These are phyloP conservation scores for Pseudozyma sp. DNA, from an alignment of 1,284 basidiomycete genomes.

Conservation along the genomic window DNA sequence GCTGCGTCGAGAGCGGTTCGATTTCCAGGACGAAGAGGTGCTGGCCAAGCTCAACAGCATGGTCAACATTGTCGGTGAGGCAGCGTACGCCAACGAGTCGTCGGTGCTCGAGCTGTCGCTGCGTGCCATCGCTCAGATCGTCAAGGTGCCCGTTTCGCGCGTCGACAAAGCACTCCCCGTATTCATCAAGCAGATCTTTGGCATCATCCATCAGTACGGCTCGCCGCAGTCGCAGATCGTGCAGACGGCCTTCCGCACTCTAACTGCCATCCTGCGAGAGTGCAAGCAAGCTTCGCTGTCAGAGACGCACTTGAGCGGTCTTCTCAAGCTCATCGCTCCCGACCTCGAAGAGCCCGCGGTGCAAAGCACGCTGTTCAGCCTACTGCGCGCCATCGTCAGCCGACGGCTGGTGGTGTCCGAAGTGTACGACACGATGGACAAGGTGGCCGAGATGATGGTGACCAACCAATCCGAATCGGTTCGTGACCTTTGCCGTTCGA, in stretches of 20 bases:
- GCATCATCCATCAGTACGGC: constrained; percentile 84
- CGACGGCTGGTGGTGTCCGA: constrained; percentile 94
- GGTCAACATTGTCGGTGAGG: constrained; percentile 88
- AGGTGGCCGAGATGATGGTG: constrained; percentile 92
- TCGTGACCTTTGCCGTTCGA: constrained; percentile 88
- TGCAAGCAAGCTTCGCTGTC: constrained; percentile 76
- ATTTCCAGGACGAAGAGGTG: constrained; percentile 80
- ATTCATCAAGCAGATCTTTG: constrained; percentile 85
- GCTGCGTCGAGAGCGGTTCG: constrained; percentile 84
- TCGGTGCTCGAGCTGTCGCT: constrained; percentile 84
- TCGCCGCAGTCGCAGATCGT: constrained; percentile 86
- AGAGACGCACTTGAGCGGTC: constrained; percentile 87
- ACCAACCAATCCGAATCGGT: constrained; percentile 91
- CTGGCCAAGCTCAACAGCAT: constrained; percentile 86
- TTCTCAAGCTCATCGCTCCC: constrained; percentile 85
- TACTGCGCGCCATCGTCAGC: constrained; percentile 90
- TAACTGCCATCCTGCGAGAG: constrained; percentile 83
- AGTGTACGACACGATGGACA: constrained; percentile 97
- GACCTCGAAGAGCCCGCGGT: constrained; percentile 91
- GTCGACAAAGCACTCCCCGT: constrained; percentile 83
- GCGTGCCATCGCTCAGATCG: constrained; percentile 83
- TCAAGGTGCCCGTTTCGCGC: constrained; percentile 84
- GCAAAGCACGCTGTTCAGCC: constrained; percentile 86
- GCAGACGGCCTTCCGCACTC: constrained; percentile 87
- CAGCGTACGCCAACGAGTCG: constrained; percentile 85